Evolutionary conservation across 176 grass and related monocot genomes (phyloP), one percentile per base, ranked within the genome.

Genomic region (Secale cereale): DNA sequence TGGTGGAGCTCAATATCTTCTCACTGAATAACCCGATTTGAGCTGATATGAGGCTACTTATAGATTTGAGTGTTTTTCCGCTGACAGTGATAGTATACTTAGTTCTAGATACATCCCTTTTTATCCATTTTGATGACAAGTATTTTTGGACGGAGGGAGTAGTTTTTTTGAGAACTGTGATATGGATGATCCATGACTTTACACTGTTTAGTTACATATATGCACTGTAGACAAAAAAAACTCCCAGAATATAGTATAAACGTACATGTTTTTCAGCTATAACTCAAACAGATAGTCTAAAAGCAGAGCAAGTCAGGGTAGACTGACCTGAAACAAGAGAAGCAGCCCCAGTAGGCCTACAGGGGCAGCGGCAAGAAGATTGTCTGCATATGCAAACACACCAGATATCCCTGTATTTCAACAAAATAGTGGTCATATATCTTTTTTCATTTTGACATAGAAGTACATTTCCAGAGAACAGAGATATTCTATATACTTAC

Each of bases 341-440:
- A 98, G 91, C 20, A 93, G 78, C 32, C 93, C 95, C 71, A 98
- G 83, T 19, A 98, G 87, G 60, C 93, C 95, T 80, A 92, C 82
- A 27, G 91, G 93, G 64, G 93, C 91, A 71, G 95, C 89, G 48
- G 85, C 91, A 32, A 98, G 79, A 88, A 95, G 88, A 91, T 98
- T 98, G 68, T 95, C 91, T 67, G 85, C 29, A 83, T 95, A 98
- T 81, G 81, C 91, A 88, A 95, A 92, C 65, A 67, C 91, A 88
- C 89, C 83, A 86, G 91, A 82, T 78, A 93, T 93, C 32, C 95
- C 95, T 95, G 85, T 16, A 86, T 83, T 65, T 72, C 8, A 29
- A 67, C 0, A 35, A 52, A 36, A 65, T 45, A 61, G 6, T 31
- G 59, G 31, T 71, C 8, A 14, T 5, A 45, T 23, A n/a, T 11